Base-by-base conservation (phyloP, 768 basidiomycete species). In the Tulasnella sp. region DNA sequence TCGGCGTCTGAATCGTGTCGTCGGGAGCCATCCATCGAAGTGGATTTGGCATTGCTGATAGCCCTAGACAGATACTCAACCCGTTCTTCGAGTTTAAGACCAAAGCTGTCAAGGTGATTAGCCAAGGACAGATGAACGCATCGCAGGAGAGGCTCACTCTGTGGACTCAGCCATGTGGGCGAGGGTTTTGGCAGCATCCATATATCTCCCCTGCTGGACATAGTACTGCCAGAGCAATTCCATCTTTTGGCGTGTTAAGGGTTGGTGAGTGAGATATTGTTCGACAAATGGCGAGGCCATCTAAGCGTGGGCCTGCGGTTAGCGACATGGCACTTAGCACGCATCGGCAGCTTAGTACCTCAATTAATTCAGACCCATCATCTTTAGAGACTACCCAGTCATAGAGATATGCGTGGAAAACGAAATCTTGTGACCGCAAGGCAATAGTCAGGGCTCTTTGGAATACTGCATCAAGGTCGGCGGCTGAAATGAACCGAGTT, bases 221-320 rank as follows among this genome's bases (percentile, higher is more conserved):
- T 98, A 97, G 86, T 95, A 98, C 83, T 98, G 95, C 98, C 98
- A 99, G 2, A 99, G 87, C 1, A 99, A 86, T 82, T 99, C 94
- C 83, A 89, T 91, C 84, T 96, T 96, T 81, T 93, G 89, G 21
- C 93, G 91, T 0, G 92, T 92, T 1, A 89, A 86, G 27, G 96
- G 96, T 79, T 95, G 93, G 76, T 94, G 90, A 81, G 89, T 89
- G 39, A 99, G 90, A 85, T 97, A 95, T 6, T 92, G 90, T 84
- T 98, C 97, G 73, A 99, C 90, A 86, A 93, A 98, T 24, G 90
- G 88, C 0, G 96, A 95, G 58, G 93, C 91, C 62, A 68, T 68
- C 62, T 68, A 88, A 95, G 92, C 94, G 73, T 18, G 40, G 18
- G 71, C 79, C 31, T n/a, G 74, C 52, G 52, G 75, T 75, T n/a